Evolutionary conservation across 495 filamentous ascomycete species (phyloP), one percentile per base, ranked within the genome.

Genomic region (Entonaema liquescens): DNA sequence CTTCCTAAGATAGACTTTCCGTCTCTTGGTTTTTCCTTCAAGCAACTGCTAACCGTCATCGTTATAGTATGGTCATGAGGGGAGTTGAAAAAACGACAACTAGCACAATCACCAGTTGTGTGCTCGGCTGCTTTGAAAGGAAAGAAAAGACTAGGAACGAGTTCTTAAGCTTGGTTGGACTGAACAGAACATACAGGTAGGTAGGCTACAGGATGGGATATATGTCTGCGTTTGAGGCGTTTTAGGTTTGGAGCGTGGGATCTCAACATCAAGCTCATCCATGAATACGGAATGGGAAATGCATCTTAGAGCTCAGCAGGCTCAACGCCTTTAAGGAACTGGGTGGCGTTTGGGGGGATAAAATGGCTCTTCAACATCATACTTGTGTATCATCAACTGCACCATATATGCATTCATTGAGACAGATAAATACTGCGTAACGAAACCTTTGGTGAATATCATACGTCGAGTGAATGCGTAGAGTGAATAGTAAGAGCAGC

Each of bases 101-200:
- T 50, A 92, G 84, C 13, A 98, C 96, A 11, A 95, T 93, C 28
- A 98, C 95, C 33, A 98, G 94, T 80, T 98, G 95, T 75, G 97
- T 98, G 85, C 85, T 98, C 26, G 96, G 95, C 23, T 92, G 93
- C 77, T 96, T 98, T 85, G 89, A 95, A 72, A 91, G 91, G 21
- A 94, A 92, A 74, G 93, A 93, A 35, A 97, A 95, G 84, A 97
- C 94, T 4, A 85, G 95, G 58, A 94, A 97, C 75, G 95, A 99
- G 80, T 99, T 98, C 76, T 79, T 97, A 73, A 95, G 88, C 49
- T 86, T 97, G 26, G 81, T 87, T 49, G 84, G 84, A 19, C 73
- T 97, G 38, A 91, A 92, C 77, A 84, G 89, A 74, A 72, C 80
- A 68, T 82, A 59, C 49, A 71, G 67, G 59, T 67, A 68, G 28